Evolutionary conservation across 2,329 filamentous ascomycete genomes (phyloP).

Genomic region (Myotisia sp.): DNA sequence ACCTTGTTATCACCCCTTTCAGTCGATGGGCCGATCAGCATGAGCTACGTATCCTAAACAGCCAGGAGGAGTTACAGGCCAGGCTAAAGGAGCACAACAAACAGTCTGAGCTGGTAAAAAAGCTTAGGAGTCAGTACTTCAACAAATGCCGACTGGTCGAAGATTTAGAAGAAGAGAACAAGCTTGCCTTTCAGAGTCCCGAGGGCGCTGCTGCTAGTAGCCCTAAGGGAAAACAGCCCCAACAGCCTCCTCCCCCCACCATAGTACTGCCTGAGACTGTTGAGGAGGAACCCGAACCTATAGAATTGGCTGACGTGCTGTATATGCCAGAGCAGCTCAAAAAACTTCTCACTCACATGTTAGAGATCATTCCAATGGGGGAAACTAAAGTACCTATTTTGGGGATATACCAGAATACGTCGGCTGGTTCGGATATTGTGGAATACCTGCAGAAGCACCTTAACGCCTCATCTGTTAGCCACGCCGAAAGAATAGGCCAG

Average conservation of each 20-base stretch:
- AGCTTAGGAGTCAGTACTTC: slow-evolving; percentile 90
- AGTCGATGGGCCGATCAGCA: slow-evolving; percentile 93
- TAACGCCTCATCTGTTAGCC: slow-evolving; percentile 68
- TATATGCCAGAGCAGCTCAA: slow-evolving; percentile 80
- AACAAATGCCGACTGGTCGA: slow-evolving; percentile 96
- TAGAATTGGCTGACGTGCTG: slow-evolving; percentile 80
- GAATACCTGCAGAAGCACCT: slow-evolving; percentile 88
- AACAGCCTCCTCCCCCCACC: slow-evolving; percentile 41
- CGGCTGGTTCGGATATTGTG: slow-evolving; percentile 80
- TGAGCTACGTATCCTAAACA: slow-evolving; percentile 77
- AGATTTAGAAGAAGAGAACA: slow-evolving; percentile 95
- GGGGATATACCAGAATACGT: slow-evolving; percentile 87
- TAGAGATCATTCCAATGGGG: slow-evolving; percentile 70
- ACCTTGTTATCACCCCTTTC: slow-evolving; percentile 89
- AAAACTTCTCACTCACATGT: slow-evolving; percentile 73
- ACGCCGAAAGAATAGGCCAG: slow-evolving; percentile 88
- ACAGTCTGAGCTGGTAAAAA: slow-evolving; percentile 79
- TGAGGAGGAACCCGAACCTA: slow-evolving; percentile 58
- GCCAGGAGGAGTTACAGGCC: slow-evolving; percentile 81
- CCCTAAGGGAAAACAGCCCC: slow-evolving; percentile 33
- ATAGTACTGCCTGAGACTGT: slow-evolving; percentile 73
- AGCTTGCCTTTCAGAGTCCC: slow-evolving; percentile 88
- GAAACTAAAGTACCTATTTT: slow-evolving; percentile 93
- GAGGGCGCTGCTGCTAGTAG: slow-evolving; percentile 42
- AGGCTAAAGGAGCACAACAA: slow-evolving; percentile 88